Percentiles rank a stretch among this genome's conserved stretches.
These are phyloP conservation scores for Boletellus dicymbophilus DNA, from an alignment of 1,284 basidiomycete genomes.

Conservation along the genomic window DNA sequence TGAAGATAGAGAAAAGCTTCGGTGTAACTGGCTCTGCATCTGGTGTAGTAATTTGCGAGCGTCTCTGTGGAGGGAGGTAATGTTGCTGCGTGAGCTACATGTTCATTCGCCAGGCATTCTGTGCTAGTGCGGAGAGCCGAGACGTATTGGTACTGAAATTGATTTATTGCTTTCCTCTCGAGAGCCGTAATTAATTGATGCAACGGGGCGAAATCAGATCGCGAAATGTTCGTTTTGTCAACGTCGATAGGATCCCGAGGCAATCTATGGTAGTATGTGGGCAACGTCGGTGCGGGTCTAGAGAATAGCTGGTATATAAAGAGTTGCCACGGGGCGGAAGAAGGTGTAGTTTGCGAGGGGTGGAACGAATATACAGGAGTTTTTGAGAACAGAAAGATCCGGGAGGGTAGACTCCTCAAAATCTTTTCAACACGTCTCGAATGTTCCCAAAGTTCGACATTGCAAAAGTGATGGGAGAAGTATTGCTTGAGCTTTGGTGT, in stretches of 20 bases:
- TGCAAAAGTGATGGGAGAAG: slow-evolving; percentile 16
- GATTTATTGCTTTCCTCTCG: not conserved
- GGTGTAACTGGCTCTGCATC: slow-evolving; percentile 2
- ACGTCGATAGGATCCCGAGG: not conserved
- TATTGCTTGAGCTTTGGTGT: not conserved
- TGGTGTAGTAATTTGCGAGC: slow-evolving; percentile 11
- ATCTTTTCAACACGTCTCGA: slow-evolving; percentile 12
- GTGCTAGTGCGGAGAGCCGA: no score
- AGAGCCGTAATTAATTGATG: slow-evolving; percentile 4
- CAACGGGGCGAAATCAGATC: not conserved
- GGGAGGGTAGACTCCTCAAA: not conserved
- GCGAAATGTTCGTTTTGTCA: not conserved
- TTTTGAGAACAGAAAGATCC: not conserved
- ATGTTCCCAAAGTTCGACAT: slow-evolving; percentile 11
- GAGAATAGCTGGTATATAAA: slow-evolving; percentile 4
- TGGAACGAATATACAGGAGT: slow-evolving; percentile 13
- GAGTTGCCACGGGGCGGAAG: not conserved
- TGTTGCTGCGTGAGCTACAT: no score
- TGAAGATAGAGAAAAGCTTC: slow-evolving; percentile 3
- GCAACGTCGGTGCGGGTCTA: not conserved
- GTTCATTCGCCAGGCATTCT: no score
- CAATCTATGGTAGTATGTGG: not conserved
- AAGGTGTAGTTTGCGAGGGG: not conserved
- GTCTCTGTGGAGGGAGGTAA: slow-evolving; percentile 3
- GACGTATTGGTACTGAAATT: no score